Base-by-base conservation (phyloP, 257 asterid species). In the Solanum ahanhuiri region DNA sequence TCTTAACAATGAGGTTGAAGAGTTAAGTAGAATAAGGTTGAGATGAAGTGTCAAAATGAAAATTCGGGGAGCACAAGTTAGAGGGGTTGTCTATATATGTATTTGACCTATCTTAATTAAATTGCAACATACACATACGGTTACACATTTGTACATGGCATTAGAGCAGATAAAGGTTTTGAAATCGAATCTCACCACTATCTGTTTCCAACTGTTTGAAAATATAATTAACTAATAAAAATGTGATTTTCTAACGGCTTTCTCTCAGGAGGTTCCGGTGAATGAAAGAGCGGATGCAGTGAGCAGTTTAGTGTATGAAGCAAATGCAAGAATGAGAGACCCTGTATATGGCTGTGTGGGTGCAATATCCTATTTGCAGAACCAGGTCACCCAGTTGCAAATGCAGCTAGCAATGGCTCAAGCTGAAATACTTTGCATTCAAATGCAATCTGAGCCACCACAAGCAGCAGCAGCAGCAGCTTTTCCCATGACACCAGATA, bases 321-420 rank as follows among this genome's bases (percentile, higher is more conserved):
- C 88, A 23, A 83, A 87, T 35, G 84, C 88, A 34, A 70, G 88
- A n/a, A 69, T 87, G 83, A 71, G 77, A 3, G 88, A 87, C 35
- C 88, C 88, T 17, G 86, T 87, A 25, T 87, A 82, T 48, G 88
- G 88, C 8, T 87, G 88, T 57, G 83, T 72, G 12, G 88, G 86
- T 60, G 86, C 88, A 9, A 82, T 87, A 31, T 87, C 83, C 2
- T 34, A 54, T 37, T 45, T 87, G 12, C 88, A 87, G 37, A 70
- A 87, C 22, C 77, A 87, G 25, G 83, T 87, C 12, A 51, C 54
- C 7, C 41, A 23, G 30, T 30, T 87, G 6, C 86, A 83, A 20
- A 70, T 72, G 75, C 88, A 87, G 31, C 71, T 87, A 0, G 88
- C 86, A 31, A 3, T 87, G 63, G 86, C 88, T 54, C 88, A 87